Evolutionary conservation across 768 basidiomycete species (phyloP).

Genomic region (Gymnopilus dilepis): DNA sequence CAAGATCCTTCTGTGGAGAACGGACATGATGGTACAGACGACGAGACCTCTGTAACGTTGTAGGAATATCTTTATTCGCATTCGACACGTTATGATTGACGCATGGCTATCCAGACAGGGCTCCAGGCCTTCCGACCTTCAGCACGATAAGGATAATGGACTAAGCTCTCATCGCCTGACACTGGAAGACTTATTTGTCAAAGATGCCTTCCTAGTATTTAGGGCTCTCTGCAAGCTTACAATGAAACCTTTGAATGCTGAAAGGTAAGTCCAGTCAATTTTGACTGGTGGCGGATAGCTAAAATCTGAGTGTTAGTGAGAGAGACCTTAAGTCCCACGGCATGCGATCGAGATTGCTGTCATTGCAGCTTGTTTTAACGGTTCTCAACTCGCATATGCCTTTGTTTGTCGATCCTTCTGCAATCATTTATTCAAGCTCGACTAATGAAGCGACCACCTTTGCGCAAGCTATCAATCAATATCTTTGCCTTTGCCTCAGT

Average conservation of each 20-base stretch:
- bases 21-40: conserved; percentile 11
- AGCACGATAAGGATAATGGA: conserved; percentile 35
- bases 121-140: conserved; percentile 40
- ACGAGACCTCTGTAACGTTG: conserved; percentile 26
- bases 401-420: conserved; percentile 84
- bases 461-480: conserved; percentile 93
- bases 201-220: conserved; percentile 98
- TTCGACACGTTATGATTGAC: conserved; percentile 6
- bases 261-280: conserved; percentile 65
- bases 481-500: conserved; percentile 90
- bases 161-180: conserved; percentile 54
- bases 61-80: conserved; percentile 12
- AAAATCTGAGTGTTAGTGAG: conserved; percentile 59
- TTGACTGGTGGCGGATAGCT: not conserved
- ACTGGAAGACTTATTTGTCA: conserved; percentile 89
- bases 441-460: conserved; percentile 89
- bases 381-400: conserved; percentile 91
- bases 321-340: conserved; percentile 95
- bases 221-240: conserved; percentile 96
- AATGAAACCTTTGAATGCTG: conserved; percentile 94
- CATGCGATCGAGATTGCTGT: conserved; percentile 95
- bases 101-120: conserved; percentile 34
- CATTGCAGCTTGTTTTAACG: conserved; percentile 91
- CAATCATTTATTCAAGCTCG: conserved; percentile 92
- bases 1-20: not conserved